Base-by-base conservation (phyloP, 768 basidiomycete genomes). In the Tulasnella sp. region DNA sequence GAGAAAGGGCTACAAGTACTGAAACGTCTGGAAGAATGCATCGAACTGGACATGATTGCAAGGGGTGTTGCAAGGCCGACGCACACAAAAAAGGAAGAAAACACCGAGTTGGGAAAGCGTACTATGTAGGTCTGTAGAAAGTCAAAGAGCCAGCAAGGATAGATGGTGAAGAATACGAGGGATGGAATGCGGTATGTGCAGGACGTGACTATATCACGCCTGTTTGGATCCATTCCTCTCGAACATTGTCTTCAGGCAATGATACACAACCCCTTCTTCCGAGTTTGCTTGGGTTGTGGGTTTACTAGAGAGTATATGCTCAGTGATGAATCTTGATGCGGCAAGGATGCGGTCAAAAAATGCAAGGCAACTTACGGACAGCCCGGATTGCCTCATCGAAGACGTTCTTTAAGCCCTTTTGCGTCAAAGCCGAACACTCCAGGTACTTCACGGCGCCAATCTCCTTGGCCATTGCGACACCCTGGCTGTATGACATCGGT, bases 341-440 rank as follows among this genome's bases (percentile, higher is more conserved):
- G 8, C 49, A 10, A 11, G 9, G 47, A 51, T 32, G 15, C 34
- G 15, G 30, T 11, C 11, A 47, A 23, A 5, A 45, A 43, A 49
- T 29, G 23, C 8, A 45, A 11, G 19, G 19, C 3, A 56, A 85
- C 89, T 81, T 71, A 92, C 89, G 76, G 66, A 98, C 95, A 58
- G 92, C 91, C 56, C 96, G 83, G 68, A 99, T 98, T 44, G 96
- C 96, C 73, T 98, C 96, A 71, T 98, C 96, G 70, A 99, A 99
- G 45, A 99, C 96, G 61, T 87, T 94, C 82, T 99, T 99, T 70
- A 99, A 76, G 15, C 95, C 95, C 74, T 98, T 96, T 78, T 98
- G 96, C 49, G 95, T 97, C 68, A 95, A 76, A 32, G 94, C 92
- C 27, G 92, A 95, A 72, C 93, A 96, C 72, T 96, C 93, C 60